Conservation (phyloP, 192 early-diverging fungal species). For the Phlyctochytrium arcticum region DNA sequence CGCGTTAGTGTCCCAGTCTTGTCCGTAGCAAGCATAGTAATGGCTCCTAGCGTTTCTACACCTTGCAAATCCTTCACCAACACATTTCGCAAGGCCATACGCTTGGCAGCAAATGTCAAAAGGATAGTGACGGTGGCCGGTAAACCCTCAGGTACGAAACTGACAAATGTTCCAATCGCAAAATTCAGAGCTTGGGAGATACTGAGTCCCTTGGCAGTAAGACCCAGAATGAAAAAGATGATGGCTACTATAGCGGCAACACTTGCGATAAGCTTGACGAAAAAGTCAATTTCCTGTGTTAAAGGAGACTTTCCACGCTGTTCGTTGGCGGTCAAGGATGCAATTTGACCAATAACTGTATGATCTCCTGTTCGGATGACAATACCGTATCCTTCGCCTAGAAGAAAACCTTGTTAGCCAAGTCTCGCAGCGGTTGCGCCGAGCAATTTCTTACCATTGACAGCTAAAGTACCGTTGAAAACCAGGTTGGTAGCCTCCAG, state of each 20-base stretch:
- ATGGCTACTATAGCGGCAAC: conserved; percentile 73
- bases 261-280: conserved; percentile 80
- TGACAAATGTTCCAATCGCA: conserved; percentile 75
- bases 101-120: conserved; percentile 91
- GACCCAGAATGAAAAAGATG: conserved; percentile 78
- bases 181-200: conserved; percentile 60
- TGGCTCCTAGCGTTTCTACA: conserved; percentile 95
- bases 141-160: conserved; percentile 92
- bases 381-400: conserved; percentile 85
- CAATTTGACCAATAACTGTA: conserved; percentile 96
- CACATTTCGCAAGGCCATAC: conserved; percentile 85
- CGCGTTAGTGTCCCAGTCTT: conserved; percentile 96
- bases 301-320: conserved; percentile 70
- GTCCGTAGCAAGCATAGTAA: conserved; percentile 94
- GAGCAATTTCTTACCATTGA: conserved; percentile 29
- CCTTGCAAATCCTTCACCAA: conserved; percentile 94
- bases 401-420: neutral
- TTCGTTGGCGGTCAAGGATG: conserved; percentile 77
- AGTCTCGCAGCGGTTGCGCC: neutral
- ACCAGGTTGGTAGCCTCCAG: conserved; percentile 90
- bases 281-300: conserved; percentile 68
- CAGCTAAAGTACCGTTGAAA: conserved; percentile 85
- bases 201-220: conserved; percentile 51
- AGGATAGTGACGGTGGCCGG: conserved; percentile 93
- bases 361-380: conserved; percentile 90